A percentile compares a stretch with the other conserved stretches of the same genome.
Evolutionary conservation across 495 filamentous ascomycete genomes (phyloP).

Genomic region (Lentithecium fluviatile): DNA sequence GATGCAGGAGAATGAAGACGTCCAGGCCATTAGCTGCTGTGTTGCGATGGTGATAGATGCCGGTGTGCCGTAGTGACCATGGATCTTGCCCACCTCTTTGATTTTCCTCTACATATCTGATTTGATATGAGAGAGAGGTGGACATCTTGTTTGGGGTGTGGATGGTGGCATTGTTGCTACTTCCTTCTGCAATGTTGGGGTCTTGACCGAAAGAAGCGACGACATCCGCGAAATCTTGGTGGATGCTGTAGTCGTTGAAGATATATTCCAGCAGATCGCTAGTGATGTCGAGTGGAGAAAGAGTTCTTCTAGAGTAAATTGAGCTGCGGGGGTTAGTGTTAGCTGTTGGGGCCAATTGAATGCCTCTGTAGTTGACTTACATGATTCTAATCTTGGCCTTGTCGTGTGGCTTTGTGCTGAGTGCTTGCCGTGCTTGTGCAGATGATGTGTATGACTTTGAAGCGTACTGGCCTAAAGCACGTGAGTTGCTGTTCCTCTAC

Average conservation of each 20-base stretch:
- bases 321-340: background rate
- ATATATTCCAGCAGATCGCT: background rate
- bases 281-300: background rate
- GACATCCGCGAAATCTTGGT: background rate
- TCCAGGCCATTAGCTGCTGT: background rate
- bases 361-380: background rate
- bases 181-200: constrained; percentile 3
- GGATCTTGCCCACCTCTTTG: background rate
- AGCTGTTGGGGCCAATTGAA: background rate
- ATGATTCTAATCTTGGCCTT: constrained; percentile 2
- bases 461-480: background rate
- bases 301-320: background rate
- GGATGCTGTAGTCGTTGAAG: background rate
- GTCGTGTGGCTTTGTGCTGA: background rate
- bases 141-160: background rate
- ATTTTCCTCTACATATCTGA: constrained; percentile 9
- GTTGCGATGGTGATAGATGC: constrained; percentile 5
- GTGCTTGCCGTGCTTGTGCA: background rate
- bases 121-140: constrained; percentile 4
- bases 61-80: constrained; percentile 15
- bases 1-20: constrained; percentile 12
- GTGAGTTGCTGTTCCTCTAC: background rate
- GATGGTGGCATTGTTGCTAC: constrained; percentile 1
- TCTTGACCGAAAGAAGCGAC: constrained; percentile 6
- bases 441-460: background rate